These are phyloP conservation scores for Penicillium taxi DNA, from an alignment of 495 filamentous ascomycete genomes.

Conservation along the genomic window DNA sequence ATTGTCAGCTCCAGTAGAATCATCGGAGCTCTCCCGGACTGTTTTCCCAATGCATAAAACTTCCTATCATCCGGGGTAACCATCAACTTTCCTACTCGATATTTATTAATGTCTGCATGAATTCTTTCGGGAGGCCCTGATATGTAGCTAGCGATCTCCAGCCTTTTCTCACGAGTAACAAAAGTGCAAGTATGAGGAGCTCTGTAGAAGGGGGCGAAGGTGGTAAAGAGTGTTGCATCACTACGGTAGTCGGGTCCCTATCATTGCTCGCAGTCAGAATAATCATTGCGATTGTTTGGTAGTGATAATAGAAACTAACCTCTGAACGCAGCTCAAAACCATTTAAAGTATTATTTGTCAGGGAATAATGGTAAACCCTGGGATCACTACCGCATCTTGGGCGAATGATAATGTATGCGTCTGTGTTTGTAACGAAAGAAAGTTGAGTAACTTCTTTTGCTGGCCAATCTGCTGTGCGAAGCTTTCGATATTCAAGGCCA, in stretches of 20 bases:
- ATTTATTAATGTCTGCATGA: slow-evolving; percentile 19
- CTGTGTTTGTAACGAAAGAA: slow-evolving; percentile 14
- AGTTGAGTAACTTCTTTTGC: slow-evolving; percentile 19
- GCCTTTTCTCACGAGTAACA: slow-evolving; percentile 19
- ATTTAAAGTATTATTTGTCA: no score
- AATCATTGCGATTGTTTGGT: no score
- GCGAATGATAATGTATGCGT: slow-evolving; percentile 19
- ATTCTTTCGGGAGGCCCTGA: slow-evolving; percentile 11
- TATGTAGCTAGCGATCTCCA: no score
- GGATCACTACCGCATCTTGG: no score
- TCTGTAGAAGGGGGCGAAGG: slow-evolving; percentile 14
- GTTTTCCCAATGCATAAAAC: slow-evolving; percentile 21
- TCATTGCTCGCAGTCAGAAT: no score
- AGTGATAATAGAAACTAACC: no score
- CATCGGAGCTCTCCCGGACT: slow-evolving; percentile 13
- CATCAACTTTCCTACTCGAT: slow-evolving; percentile 22
- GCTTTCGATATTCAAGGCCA: neutral
- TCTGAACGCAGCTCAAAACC: no score
- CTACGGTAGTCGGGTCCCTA: neutral
- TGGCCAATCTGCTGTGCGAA: slow-evolving; percentile 9
- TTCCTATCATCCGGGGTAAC: slow-evolving; percentile 13
- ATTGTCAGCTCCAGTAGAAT: slow-evolving; percentile 21
- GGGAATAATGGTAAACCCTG: no score
- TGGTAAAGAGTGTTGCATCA: slow-evolving; percentile 22
- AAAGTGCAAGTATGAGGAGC: slow-evolving; percentile 16